Evolutionary conservation across 2,329 filamentous ascomycete genomes (phyloP), one percentile per base, ranked within the genome.

Genomic region (Ilyonectria sp.): DNA sequence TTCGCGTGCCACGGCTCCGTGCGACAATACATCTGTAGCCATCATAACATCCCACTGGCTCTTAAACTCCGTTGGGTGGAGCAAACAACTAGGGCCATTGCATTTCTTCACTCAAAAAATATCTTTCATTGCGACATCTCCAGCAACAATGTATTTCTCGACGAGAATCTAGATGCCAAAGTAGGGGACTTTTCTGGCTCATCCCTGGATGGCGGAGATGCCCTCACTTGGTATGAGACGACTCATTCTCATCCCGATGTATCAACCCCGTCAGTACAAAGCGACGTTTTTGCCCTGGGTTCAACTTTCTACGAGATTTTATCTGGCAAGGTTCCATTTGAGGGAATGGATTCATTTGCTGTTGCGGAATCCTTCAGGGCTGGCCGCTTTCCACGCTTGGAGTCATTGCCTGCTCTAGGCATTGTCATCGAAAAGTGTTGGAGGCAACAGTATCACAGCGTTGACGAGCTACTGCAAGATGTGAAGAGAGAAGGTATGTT

Each of bases 61-160:
- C 26, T 26, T 26, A 54, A 19, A n/a, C 59, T 61, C 19, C 23
- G 33, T 23, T 61, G 49, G 59, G 23, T 33, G 6, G 23, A 61
- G 40, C 59, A 54, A 19, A 33, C 49, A 46, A n/a, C 59, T 9
- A 26, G 54, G 2, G 35, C 59, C 3, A 54, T 61, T 6, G 35
- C 35, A 4, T 61, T 61, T 23, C 11, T 61, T n/a, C 49, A 61
- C 29, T 61, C 35, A 21, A 43, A 46, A 9, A 33, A 49, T 43
- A 23, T 61, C 15, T 49, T 53, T 23, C 59, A 54, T 31, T 61
- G 49, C 35, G 59, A 61, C 26, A 55, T 61, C 26, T 61, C 59
- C 19, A 54, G 49, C 59, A 61, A 61, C 29, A 61, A 54, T n/a
- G 46, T 54, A 35, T 61, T 61, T 46, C 59, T 61, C 5, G 50